Evolutionary conservation across 768 basidiomycete species (phyloP).

Genomic region (Agrocybe chaxingu): DNA sequence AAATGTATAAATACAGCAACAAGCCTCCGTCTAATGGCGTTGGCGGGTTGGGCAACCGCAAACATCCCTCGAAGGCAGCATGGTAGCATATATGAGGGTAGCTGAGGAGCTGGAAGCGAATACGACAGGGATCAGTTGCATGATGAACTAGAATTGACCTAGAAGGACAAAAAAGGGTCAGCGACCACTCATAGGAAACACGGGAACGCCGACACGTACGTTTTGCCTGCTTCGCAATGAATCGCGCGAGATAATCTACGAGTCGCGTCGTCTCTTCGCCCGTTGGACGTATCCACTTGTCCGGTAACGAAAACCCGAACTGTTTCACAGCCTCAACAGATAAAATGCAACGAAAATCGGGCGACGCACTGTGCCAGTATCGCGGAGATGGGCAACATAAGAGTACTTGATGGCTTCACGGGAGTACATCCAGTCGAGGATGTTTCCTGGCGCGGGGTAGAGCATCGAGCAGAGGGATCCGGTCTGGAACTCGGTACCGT

Average conservation of each 20-base stretch:
- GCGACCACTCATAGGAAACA: too few relatives aligned
- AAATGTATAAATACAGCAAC: too few relatives aligned
- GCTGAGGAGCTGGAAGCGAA: too few relatives aligned
- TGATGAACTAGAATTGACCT: too few relatives aligned
- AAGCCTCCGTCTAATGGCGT: too few relatives aligned
- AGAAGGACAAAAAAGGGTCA: too few relatives aligned
- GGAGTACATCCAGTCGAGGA: conserved; percentile 35
- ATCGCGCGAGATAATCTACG: conserved; percentile 63
- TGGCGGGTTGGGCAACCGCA: too few relatives aligned
- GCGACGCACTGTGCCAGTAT: conserved; percentile 32
- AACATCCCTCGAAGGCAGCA: too few relatives aligned
- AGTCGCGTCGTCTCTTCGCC: conserved; percentile 74
- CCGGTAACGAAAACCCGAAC: conserved; percentile 79
- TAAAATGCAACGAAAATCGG: background rate
- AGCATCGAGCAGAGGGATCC: conserved; percentile 27
- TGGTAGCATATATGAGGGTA: too few relatives aligned
- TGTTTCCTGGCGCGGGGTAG: conserved; percentile 33
- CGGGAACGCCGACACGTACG: conserved; percentile 16
- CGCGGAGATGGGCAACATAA: conserved; percentile 30
- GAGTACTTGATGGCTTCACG: conserved; percentile 28
- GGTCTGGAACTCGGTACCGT: conserved; percentile 60
- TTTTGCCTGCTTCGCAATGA: conserved; percentile 47
- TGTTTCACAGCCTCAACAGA: conserved; percentile 17
- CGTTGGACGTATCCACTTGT: conserved; percentile 69
- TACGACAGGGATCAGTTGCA: too few relatives aligned